phyloP scores from a whole-genome alignment of 495 filamentous ascomycete species.

The Hypoxylon cercidicola region DNA sequence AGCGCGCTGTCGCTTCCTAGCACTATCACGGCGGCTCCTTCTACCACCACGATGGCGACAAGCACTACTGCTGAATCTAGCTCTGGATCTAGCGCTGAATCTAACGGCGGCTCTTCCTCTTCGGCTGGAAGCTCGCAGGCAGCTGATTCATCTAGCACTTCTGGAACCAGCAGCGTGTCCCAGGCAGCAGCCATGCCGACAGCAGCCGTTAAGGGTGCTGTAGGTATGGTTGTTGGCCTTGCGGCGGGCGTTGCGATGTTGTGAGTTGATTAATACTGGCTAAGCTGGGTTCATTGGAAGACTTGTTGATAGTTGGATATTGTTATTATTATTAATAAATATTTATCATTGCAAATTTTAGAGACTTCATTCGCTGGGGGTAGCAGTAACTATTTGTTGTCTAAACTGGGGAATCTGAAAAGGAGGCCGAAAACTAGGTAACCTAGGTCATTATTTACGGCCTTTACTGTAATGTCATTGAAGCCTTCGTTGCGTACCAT shows the following conservation, averaged over 20 bases:
- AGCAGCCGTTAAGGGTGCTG: conserved; percentile 31
- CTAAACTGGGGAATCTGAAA: no score
- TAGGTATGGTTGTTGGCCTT: conserved; percentile 38
- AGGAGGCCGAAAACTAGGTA: no score
- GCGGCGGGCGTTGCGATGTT: conserved; percentile 38
- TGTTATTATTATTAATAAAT: conserved; percentile 8
- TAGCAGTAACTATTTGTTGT: no score
- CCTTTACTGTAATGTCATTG: no score
- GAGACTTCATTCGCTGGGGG: no score
- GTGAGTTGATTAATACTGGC: conserved; percentile 9
- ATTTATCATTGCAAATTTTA: background rate
- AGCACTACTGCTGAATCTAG: background rate
- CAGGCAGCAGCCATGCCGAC: conserved; percentile 36
- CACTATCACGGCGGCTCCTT: conserved; percentile 26
- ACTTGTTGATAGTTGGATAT: conserved; percentile 13
- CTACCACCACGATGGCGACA: conserved; percentile 6
- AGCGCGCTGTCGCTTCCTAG: conserved; percentile 1
- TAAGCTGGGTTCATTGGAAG: background rate
- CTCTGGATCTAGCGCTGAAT: background rate
- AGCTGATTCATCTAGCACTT: conserved; percentile 13
- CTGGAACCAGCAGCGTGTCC: conserved; percentile 25
- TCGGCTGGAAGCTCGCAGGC: conserved; percentile 18
- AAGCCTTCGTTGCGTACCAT: no score
- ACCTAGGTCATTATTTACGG: no score
- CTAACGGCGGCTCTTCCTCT: conserved; percentile 21